Evolutionary conservation across 2,329 filamentous ascomycete species (phyloP), one percentile per base, ranked within the genome.

Genomic region (Hypoxylon sp.): DNA sequence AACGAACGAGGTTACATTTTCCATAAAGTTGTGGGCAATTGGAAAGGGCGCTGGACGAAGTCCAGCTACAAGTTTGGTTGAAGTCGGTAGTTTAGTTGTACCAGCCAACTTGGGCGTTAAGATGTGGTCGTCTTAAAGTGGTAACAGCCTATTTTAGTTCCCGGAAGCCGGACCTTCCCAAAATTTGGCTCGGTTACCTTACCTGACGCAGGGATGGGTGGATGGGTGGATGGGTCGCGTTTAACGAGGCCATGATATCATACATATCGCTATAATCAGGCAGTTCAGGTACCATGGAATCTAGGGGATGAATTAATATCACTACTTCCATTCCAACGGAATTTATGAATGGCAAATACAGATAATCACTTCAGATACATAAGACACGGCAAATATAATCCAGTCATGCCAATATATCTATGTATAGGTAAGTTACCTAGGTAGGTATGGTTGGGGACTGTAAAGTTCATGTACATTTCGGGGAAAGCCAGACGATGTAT

Each of bases 1-100:
- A 62, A 66, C 59, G 28, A 63, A 11, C 36, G 21, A 57, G 36
- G 50, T 71, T 36, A 71, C 68, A 68, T 71, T 51, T 68, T 63
- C 17, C 38, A 52, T 45, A 14, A 32, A 51, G 21, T 25, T 32
- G 49, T 14, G 46, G 52, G 25, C 13, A 57, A 52, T 60, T 68
- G 19, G 36, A 51, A 49, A 51, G 34, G 49, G n/a, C 17, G 21
- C 28, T 51, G 49, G 28, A 21, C n/a, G 23, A 46, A 57, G 11
- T 58, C 53, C 46, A 64, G 60, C 56, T 67, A 17, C 21, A 60
- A 45, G 30, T 30, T 30, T 30, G 28, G 48, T 60, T 65, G 46
- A 38, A 43, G 48, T 63, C 32, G 34, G 57, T 52, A 14, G 52
- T n/a, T 48, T 45, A 50, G 55, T 38, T 58, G 19, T 38, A 49